Evolutionary conservation across 495 filamentous ascomycete species (phyloP), one percentile per base, ranked within the genome.

Genomic region (Copromyces sp.): DNA sequence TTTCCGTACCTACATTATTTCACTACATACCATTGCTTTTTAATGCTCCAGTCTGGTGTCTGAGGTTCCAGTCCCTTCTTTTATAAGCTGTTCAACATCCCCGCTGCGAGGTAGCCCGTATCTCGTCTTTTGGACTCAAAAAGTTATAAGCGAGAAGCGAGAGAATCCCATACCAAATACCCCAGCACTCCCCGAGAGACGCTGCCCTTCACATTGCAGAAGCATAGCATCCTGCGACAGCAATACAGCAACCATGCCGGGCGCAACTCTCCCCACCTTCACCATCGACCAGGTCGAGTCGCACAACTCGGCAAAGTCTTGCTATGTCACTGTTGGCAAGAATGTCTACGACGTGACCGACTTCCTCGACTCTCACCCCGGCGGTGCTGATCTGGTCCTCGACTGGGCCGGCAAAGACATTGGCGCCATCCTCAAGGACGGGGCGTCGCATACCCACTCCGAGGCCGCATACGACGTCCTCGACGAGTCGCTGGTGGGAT

Each of bases 261-360:
- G 82, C 69, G 87, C 86, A 77, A 90, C 87, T 45, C 86, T 98
- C 38, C 94, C 94, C 47, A 95, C 90, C 29, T 89, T 97, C 77
- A 89, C 91, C 39, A 81, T 85, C 76, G 87, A 89, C 72, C 93
- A 98, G 79, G 89, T 99, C 75, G 88, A 89, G 78, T 85, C 89
- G 74, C 93, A 95, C 80, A 96, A 93, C 77, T 90, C 87, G 68
- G 81, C 80, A 45, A 90, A 94, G 80, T 96, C 93, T 32, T 98
- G 96, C 86, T 99, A 94, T 85, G 93, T 99, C 75, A 94, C 93
- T 0, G 81, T 97, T 59, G 95, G 93, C 41, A 87, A 86, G 37
- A 95, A 94, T 75, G 95, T 98, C 76, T 98, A 93, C 87, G 94
- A 99, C 86, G 87, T 99, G 73, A 97, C 96, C 35, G 85, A 89